phyloP scores from a whole-genome alignment of 73 alveolate genomes.

The Tetrahymena thermophila region DNA sequence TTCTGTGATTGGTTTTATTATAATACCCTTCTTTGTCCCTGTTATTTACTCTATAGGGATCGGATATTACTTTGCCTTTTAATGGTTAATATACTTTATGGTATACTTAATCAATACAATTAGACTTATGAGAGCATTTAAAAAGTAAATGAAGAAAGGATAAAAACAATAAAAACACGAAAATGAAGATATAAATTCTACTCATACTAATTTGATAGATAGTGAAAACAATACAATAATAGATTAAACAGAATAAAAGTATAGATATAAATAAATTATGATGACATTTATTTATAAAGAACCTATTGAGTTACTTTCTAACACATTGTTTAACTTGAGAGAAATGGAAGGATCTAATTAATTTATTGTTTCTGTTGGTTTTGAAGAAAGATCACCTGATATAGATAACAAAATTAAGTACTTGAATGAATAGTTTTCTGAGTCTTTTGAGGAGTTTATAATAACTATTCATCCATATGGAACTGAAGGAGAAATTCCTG shows the following conservation, averaged over 20 bases:
- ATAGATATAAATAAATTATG: slow-evolving; percentile 6
- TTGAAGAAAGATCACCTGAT: slow-evolving; percentile 49
- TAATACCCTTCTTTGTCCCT: slow-evolving; percentile 14
- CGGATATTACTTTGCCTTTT: background rate
- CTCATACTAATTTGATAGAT: background rate
- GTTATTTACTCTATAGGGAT: background rate
- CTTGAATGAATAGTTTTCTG: background rate
- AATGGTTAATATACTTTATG: background rate
- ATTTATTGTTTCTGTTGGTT: slow-evolving; percentile 23
- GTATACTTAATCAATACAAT: background rate
- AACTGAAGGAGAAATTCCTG: slow-evolving; percentile 46
- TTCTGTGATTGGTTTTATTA: background rate
- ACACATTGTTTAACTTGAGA: slow-evolving; percentile 1
- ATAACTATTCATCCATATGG: slow-evolving; percentile 40
- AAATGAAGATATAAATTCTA: background rate
- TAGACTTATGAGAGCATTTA: background rate
- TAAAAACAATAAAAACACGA: background rate
- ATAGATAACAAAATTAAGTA: background rate
- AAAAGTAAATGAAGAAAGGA: no score
- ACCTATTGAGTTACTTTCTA: slow-evolving; percentile 21
- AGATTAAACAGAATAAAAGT: background rate
- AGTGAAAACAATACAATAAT: background rate
- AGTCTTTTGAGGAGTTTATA: slow-evolving; percentile 4
- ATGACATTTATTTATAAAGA: slow-evolving; percentile 48
- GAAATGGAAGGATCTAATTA: slow-evolving; percentile 11